phyloP scores from a whole-genome alignment of 331 rosid species.

The Prunus yedoensis region DNA sequence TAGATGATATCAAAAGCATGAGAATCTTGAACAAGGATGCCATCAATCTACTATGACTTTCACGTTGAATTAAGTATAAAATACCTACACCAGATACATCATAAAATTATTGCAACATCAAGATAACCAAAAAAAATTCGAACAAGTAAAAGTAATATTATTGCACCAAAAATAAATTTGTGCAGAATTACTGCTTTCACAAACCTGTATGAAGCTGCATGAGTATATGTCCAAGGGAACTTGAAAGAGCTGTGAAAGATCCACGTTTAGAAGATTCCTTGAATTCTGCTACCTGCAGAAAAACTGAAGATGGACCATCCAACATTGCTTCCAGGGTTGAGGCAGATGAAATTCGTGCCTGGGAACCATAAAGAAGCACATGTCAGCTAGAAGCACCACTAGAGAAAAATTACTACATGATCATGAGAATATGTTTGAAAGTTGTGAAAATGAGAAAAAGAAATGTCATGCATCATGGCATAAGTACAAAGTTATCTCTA shows the following conservation, averaged over 20 bases:
- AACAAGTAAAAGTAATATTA: background rate
- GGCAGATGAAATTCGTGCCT: constrained; percentile 83
- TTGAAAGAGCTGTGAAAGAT: too few species aligned
- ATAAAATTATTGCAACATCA: background rate
- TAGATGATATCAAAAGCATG: constrained; percentile 71
- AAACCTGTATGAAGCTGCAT: too few species aligned
- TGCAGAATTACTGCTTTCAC: constrained; percentile 5
- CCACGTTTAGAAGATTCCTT: too few species aligned
- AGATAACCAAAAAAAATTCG: background rate
- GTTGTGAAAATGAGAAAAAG: background rate
- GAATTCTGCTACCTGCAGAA: too few species aligned
- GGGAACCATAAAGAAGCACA: constrained; percentile 31
- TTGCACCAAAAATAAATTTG: background rate
- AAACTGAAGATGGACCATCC: constrained; percentile 41
- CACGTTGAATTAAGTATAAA: constrained; percentile 65
- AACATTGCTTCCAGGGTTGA: constrained; percentile 67
- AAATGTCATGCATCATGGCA: background rate
- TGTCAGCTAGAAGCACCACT: constrained; percentile 26
- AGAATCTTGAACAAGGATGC: constrained; percentile 81
- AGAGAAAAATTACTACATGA: background rate
- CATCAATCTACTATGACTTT: constrained; percentile 72
- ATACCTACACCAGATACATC: constrained; percentile 55
- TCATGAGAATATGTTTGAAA: constrained; percentile 4
- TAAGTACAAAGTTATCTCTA: background rate
- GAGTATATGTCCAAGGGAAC: too few species aligned